Evolutionary conservation across 371 early-diverging fungal species (phyloP).

Genomic region (Quaeritorhiza haematococci): DNA sequence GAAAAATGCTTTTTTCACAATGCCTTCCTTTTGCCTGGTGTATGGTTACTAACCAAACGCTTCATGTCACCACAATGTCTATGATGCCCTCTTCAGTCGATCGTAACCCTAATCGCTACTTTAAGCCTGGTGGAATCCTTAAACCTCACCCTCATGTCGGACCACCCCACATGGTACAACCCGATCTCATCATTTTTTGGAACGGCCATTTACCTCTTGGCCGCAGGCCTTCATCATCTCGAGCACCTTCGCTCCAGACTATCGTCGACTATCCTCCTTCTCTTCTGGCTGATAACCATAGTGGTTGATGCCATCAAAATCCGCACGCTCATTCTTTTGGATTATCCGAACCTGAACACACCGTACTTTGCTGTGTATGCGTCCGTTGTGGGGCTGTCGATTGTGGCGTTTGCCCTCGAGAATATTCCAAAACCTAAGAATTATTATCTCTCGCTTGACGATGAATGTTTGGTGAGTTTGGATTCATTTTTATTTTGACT

Average conservation of each 20-base stretch:
- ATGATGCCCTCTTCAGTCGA: not conserved
- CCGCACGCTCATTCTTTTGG: slow-evolving; percentile 49
- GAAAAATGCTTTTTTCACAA: too few species aligned
- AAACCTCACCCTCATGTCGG: slow-evolving; percentile 2
- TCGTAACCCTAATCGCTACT: not conserved
- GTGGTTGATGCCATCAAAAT: slow-evolving; percentile 46
- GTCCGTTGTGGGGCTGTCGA: slow-evolving; percentile 34
- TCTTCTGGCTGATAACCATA: slow-evolving; percentile 72
- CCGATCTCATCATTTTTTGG: not conserved
- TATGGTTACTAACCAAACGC: not conserved
- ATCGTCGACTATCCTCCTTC: slow-evolving; percentile 63
- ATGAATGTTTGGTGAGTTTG: slow-evolving; percentile 37
- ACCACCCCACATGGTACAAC: not conserved
- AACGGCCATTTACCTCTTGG: slow-evolving; percentile 36
- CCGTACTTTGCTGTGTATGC: slow-evolving; percentile 33
- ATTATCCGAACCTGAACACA: slow-evolving; percentile 27
- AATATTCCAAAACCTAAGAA: slow-evolving; percentile 50
- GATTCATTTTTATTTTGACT: not conserved
- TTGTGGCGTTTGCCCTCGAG: slow-evolving; percentile 58
- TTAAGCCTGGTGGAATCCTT: not conserved
- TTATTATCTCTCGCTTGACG: slow-evolving; percentile 57
- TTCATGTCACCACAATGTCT: not conserved
- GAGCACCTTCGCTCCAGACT: slow-evolving; percentile 63
- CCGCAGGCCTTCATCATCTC: slow-evolving; percentile 54
- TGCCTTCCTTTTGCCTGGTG: not conserved